Base-by-base conservation (phyloP, 2,329 filamentous ascomycete species). In the Pseudocercospora cruenta region DNA sequence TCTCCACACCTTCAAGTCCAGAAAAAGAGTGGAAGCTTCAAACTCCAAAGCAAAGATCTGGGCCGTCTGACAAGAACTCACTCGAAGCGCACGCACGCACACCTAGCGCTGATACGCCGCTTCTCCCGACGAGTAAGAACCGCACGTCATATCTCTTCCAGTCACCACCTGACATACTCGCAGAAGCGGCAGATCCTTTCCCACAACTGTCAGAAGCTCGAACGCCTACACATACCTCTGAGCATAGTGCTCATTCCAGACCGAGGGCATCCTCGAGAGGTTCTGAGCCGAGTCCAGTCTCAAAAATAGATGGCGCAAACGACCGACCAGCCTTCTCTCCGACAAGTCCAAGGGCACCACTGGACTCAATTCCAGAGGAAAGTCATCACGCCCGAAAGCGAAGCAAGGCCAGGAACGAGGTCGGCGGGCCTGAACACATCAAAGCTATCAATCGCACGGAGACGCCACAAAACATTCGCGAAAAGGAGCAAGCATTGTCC, bases 131-230 rank as follows among this genome's bases (percentile, higher is more conserved):
- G 8, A 77, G 79, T 31, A 82, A 82, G 68, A 80, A 84, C 64
- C 78, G 80, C 64, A 80, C 81, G 8, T 82, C 83, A 14, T 77
- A 80, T 28, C 75, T 84, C 4, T 83, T 84, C 71, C 75, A 80
- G 62, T 79, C 80, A 9, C 79, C 81, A 12, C 80, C 82, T 24
- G 70, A 70, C 33, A 63, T 67, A 49, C 58, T 71, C 43, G 45
- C 57, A 64, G 65, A 61, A 67, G 62, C 59, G 55, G 22, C 60
- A 59, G 49, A 58, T 36, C 43, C 62, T 8, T 36, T 60, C 12
- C 31, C 61, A 54, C 55, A 60, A 19, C 14, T 45, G 2, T 47
- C 19, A 9, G 67, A 69, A 22, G 53, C 58, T 28, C 58, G 55
- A 47, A 63, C 65, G 31, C 61, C 66, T 31, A 63, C 47, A 53